These are phyloP conservation scores for Sporisorium scitamineum DNA, from an alignment of 1,284 basidiomycete species.

Conservation along the genomic window DNA sequence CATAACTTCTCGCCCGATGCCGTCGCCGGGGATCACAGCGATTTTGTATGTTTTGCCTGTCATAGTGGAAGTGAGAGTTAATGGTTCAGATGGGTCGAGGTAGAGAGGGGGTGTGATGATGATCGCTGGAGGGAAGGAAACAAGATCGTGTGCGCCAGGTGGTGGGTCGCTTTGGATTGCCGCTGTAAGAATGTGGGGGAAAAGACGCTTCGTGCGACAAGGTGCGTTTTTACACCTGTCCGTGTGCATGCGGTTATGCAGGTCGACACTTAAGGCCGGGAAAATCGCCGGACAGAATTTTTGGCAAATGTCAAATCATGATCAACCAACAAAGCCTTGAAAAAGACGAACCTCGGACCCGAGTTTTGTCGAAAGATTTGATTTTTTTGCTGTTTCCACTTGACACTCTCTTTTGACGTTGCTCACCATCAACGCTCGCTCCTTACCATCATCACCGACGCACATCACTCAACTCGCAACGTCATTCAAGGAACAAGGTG, in stretches of 20 bases:
- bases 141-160: not conserved
- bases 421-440: constrained; percentile 8
- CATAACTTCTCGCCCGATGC: constrained; percentile 73
- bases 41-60: constrained; percentile 70
- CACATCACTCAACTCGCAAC: not conserved
- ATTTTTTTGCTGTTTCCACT: constrained; percentile 18
- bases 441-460: constrained; percentile 13
- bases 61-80: constrained; percentile 1
- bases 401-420: not conserved
- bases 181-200: constrained; percentile 1
- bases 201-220: not conserved
- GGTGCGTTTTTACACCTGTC: not conserved
- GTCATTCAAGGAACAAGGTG: not conserved
- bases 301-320: constrained; percentile 6
- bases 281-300: constrained; percentile 13
- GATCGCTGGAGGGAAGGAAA: not conserved
- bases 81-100: too few species aligned
- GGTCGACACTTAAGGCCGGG: not conserved
- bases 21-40: constrained; percentile 75
- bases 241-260: not conserved
- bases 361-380: constrained; percentile 27
- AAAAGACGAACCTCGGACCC: constrained; percentile 20
- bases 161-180: not conserved
- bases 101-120: not conserved
- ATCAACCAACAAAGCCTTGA: not conserved